Evolutionary conservation across 2,329 filamentous ascomycete genomes (phyloP).

Genomic region (Paecilomyces formosus): DNA sequence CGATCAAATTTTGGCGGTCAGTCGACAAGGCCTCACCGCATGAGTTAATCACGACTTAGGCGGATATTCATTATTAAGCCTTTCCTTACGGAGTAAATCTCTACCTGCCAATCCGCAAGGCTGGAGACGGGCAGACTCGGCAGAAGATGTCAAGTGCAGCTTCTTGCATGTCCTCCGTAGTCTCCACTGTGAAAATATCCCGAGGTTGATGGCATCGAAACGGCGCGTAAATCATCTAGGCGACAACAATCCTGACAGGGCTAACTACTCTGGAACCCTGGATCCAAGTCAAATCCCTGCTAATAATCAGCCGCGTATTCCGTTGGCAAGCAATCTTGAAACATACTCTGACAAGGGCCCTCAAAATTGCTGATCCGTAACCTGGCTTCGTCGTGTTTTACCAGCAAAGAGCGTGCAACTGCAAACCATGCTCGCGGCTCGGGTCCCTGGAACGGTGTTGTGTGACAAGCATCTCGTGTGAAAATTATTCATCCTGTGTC

Average conservation of each 20-base stretch:
- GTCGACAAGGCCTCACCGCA: background rate
- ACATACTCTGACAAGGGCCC: background rate
- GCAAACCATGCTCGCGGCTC: background rate
- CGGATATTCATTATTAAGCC: background rate
- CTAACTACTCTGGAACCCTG: background rate
- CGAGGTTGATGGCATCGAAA: background rate
- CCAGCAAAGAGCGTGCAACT: background rate
- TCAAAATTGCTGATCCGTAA: background rate
- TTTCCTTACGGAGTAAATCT: background rate
- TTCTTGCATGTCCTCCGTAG: background rate
- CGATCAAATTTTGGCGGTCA: background rate
- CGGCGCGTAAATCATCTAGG: background rate
- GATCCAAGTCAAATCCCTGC: background rate
- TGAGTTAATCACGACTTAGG: background rate
- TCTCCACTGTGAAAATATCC: background rate
- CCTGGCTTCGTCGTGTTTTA: background rate
- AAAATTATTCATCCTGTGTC: background rate
- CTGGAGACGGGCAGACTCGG: background rate
- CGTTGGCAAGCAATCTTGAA: background rate
- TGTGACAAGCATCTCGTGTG: background rate
- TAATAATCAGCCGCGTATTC: background rate
- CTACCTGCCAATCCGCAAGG: background rate
- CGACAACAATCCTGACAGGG: background rate
- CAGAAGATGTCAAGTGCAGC: background rate
- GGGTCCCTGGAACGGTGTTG: background rate